These are phyloP conservation scores for Stachybotrys chartarum DNA, from an alignment of 2,329 filamentous ascomycete genomes.

Conservation along the genomic window DNA sequence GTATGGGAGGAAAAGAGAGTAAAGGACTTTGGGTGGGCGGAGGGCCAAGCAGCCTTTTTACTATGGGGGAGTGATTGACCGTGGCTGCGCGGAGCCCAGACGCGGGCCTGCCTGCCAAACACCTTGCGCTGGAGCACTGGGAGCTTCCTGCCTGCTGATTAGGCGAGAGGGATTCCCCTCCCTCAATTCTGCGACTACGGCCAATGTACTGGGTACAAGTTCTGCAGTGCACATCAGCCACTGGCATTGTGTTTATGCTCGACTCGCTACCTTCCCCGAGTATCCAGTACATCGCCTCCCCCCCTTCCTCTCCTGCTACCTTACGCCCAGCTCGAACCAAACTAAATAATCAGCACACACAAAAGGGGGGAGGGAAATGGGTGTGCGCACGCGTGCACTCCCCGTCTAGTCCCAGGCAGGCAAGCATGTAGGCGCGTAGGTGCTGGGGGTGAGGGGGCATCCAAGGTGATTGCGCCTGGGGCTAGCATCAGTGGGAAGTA, in stretches of 20 bases:
- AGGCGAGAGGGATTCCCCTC: conserved; percentile 14
- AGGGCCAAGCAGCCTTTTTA: conserved; percentile 54
- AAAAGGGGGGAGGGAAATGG: conserved; percentile 8
- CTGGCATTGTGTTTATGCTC: no score
- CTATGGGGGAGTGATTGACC: conserved; percentile 56
- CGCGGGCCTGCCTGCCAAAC: conserved; percentile 19
- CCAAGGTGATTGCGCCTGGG: neutral
- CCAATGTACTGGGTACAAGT: no score
- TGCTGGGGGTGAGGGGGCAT: neutral
- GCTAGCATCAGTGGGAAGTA: neutral
- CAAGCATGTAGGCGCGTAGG: neutral
- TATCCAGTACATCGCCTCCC: no score
- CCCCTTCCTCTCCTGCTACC: no score
- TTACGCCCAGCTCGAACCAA: no score
- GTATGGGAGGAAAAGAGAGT: conserved; percentile 54
- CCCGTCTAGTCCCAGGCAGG: neutral
- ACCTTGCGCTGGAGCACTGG: conserved; percentile 13
- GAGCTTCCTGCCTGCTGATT: conserved; percentile 17
- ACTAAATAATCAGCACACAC: no score
- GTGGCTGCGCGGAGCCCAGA: conserved; percentile 21
- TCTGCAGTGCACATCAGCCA: no score
- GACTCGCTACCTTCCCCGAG: no score
- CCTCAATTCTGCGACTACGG: neutral
- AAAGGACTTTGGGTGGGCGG: conserved; percentile 38
- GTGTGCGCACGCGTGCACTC: neutral